Percentiles rank a stretch among this genome's conserved stretches.
Evolutionary conservation across 2,329 filamentous ascomycete species (phyloP).

Genomic region (Cytospora schulzeri): DNA sequence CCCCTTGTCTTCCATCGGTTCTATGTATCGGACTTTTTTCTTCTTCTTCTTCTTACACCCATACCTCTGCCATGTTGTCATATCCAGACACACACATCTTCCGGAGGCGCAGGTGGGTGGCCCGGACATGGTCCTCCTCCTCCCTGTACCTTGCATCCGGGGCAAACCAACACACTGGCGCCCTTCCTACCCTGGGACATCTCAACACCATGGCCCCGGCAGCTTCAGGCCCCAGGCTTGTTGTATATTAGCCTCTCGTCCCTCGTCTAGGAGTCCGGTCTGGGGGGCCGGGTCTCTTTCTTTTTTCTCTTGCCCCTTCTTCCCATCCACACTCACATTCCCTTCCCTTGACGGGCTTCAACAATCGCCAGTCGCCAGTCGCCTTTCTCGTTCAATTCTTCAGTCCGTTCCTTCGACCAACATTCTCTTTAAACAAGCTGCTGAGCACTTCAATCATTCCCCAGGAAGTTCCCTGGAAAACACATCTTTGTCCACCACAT

Average conservation of each 20-base stretch:
- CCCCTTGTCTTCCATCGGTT: conserved; percentile 7
- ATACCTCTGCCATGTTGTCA: too few species aligned
- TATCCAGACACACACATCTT: background rate
- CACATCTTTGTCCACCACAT: conserved; percentile 1
- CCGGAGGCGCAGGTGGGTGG: background rate
- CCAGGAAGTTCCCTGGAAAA: conserved; percentile 4
- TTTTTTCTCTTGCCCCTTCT: conserved; percentile 9
- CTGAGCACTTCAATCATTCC: conserved; percentile 21
- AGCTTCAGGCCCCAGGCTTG: conserved; percentile 6
- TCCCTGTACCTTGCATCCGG: conserved; percentile 1
- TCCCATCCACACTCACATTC: background rate
- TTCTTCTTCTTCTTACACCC: too few species aligned
- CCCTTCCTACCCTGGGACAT: background rate
- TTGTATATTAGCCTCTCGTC: conserved; percentile 12
- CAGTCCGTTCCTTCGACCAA: conserved; percentile 11
- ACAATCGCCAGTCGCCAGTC: background rate
- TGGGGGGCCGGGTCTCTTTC: background rate
- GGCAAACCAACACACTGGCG: conserved; percentile 6
- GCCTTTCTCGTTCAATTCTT: background rate
- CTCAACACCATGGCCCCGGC: conserved; percentile 19
- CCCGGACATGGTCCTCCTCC: background rate
- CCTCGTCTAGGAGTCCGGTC: background rate
- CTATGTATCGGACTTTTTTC: too few species aligned
- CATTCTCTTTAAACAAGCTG: conserved; percentile 22
- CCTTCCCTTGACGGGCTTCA: background rate